Percentiles rank a stretch among this genome's conserved stretches.
phyloP scores from a whole-genome alignment of 192 early-diverging fungal species.

The Ramicandelaber brevisporus region DNA sequence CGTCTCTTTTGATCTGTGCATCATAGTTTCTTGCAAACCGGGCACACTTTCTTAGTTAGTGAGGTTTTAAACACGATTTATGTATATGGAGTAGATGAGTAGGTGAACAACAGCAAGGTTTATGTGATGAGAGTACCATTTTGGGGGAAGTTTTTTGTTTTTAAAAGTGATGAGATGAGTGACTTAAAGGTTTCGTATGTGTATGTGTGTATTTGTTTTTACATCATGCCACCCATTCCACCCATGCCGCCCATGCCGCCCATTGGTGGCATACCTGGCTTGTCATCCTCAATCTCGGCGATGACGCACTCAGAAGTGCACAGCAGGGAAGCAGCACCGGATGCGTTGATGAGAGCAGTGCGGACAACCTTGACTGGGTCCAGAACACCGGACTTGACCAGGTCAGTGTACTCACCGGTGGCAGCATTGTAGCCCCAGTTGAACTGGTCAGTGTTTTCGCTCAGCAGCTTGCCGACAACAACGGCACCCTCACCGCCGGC shows the following conservation, averaged over 20 bases:
- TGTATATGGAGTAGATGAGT: too few relatives aligned
- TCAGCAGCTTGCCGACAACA: slow-evolving; percentile 84
- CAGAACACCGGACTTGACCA: slow-evolving; percentile 92
- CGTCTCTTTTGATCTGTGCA: too few relatives aligned
- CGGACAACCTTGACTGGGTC: slow-evolving; percentile 99
- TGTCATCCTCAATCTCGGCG: slow-evolving; percentile 73
- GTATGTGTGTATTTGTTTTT: too few relatives aligned
- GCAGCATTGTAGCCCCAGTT: slow-evolving; percentile 90
- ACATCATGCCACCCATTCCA: slow-evolving; percentile 52
- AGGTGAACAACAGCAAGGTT: too few relatives aligned
- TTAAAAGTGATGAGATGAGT: too few relatives aligned
- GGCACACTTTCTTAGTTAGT: too few relatives aligned
- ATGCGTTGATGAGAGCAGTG: slow-evolving; percentile 89
- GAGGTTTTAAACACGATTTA: too few relatives aligned
- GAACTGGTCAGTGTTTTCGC: slow-evolving; percentile 46
- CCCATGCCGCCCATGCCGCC: slow-evolving; percentile 45
- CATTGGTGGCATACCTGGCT: slow-evolving; percentile 31
- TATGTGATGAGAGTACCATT: too few relatives aligned
- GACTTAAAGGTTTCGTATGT: too few relatives aligned
- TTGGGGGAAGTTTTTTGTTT: too few relatives aligned
- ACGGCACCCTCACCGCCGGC: slow-evolving; percentile 95
- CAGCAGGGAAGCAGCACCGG: slow-evolving; percentile 88
- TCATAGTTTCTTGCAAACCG: too few relatives aligned
- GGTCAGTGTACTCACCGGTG: slow-evolving; percentile 76
- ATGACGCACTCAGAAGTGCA: slow-evolving; percentile 98